Evolutionary conservation across 2,329 filamentous ascomycete genomes (phyloP).

Genomic region (Fusarium xyrophilum): DNA sequence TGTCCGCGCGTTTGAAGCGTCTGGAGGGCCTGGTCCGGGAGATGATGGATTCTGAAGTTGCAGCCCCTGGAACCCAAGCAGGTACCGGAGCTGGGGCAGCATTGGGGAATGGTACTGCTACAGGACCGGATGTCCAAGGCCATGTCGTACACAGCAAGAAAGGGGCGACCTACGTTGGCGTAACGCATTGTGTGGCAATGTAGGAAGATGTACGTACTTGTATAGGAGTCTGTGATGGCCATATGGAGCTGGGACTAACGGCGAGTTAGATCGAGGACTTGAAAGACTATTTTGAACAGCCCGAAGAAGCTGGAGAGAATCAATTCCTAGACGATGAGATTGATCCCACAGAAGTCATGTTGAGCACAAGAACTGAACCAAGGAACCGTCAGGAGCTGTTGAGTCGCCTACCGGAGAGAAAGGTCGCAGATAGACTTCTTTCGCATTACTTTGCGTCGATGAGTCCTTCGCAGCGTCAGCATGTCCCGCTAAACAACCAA

Average conservation of each 20-base stretch:
- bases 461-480: conserved; percentile 59
- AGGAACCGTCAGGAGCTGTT: conserved; percentile 56
- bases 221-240: neutral
- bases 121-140: conserved; percentile 43
- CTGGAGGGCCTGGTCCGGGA: conserved; percentile 65
- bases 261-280: conserved; percentile 62
- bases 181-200: conserved; percentile 67
- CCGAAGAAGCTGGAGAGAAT: conserved; percentile 48
- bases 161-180: conserved; percentile 62
- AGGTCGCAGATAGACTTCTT: conserved; percentile 58
- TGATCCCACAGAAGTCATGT: conserved; percentile 52
- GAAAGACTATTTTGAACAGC: conserved; percentile 63
- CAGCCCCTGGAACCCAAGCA: neutral
- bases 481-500: neutral
- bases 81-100: neutral
- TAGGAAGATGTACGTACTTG: conserved; percentile 60
- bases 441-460: conserved; percentile 61
- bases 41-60: conserved; percentile 56
- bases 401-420: conserved; percentile 54
- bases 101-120: conserved; percentile 10
- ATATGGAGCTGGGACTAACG: conserved; percentile 3
- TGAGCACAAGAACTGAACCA: conserved; percentile 50
- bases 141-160: conserved; percentile 54
- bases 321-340: conserved; percentile 45
- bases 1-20: conserved; percentile 61